Evolutionary conservation across 345 rosid species (phyloP).

Genomic region (Cardamine occulta): DNA sequence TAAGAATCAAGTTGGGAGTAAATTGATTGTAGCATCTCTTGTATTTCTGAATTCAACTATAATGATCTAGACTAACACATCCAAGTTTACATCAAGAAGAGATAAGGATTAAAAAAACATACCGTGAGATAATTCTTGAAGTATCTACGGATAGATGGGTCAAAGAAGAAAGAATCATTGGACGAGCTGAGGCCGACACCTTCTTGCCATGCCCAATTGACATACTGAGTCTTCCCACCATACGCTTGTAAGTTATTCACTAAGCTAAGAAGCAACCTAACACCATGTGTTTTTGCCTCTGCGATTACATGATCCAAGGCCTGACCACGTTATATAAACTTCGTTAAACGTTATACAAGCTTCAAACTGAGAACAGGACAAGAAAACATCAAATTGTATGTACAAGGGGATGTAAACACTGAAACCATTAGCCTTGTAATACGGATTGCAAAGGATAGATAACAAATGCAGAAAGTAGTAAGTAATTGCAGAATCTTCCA

Average conservation of each 20-base stretch:
- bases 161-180: slow-evolving; percentile 95
- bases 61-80: background rate
- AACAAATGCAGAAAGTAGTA: background rate
- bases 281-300: slow-evolving; percentile 71
- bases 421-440: background rate
- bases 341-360: background rate
- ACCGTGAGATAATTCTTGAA: slow-evolving; percentile 81
- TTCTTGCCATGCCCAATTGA: slow-evolving; percentile 98
- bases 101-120: slow-evolving; percentile 34
- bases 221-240: slow-evolving; percentile 96
- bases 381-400: background rate
- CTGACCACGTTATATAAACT: slow-evolving; percentile 49
- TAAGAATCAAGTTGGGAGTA: background rate
- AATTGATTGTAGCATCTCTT: background rate
- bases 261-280: slow-evolving; percentile 82
- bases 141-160: slow-evolving; percentile 86
- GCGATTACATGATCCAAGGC: slow-evolving; percentile 93
- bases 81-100: background rate
- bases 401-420: background rate
- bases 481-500: background rate
- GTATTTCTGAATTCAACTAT: background rate
- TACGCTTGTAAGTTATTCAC: slow-evolving; percentile 87
- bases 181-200: slow-evolving; percentile 90
- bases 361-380: background rate
- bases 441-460: background rate